Evolutionary conservation across 495 filamentous ascomycete species (phyloP).

Genomic region (Monascus purpureus): DNA sequence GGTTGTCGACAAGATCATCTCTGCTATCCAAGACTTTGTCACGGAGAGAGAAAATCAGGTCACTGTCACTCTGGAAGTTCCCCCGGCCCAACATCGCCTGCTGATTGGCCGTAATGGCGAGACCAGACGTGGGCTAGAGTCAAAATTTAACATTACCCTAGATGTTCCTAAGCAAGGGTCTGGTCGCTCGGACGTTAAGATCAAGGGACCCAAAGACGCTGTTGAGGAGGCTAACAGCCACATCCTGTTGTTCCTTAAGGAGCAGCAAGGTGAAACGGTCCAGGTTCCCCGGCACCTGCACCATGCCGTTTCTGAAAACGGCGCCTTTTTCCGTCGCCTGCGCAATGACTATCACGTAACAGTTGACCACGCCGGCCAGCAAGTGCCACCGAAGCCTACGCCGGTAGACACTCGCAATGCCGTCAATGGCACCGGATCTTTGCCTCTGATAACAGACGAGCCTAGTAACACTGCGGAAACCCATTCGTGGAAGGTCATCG

Average conservation of each 20-base stretch:
- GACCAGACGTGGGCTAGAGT: conserved; percentile 69
- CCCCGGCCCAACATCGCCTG: conserved; percentile 73
- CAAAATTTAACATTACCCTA: conserved; percentile 74
- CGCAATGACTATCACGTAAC: conserved; percentile 71
- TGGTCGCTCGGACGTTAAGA: conserved; percentile 56
- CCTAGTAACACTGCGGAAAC: conserved; percentile 41
- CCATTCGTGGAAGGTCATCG: conserved; percentile 70
- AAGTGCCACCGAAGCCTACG: conserved; percentile 52
- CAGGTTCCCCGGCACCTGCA: conserved; percentile 68
- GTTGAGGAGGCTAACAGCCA: conserved; percentile 78
- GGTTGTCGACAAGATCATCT: conserved; percentile 80
- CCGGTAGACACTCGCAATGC: conserved; percentile 20
- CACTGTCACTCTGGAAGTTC: conserved; percentile 61
- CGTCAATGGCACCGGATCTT: conserved; percentile 36
- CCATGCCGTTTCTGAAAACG: conserved; percentile 74
- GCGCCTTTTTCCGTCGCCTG: conserved; percentile 79
- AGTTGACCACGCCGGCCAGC: conserved; percentile 75
- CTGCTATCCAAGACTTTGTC: conserved; percentile 65
- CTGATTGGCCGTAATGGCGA: conserved; percentile 90
- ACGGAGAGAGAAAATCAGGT: conserved; percentile 65
- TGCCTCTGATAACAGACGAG: conserved; percentile 86
- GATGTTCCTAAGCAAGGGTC: conserved; percentile 77
- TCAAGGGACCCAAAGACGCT: conserved; percentile 60
- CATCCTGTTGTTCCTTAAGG: conserved; percentile 65
- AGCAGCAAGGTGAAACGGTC: conserved; percentile 74